phyloP scores from a whole-genome alignment of 2,329 filamentous ascomycete genomes.

The Bipolaris gigantea region DNA sequence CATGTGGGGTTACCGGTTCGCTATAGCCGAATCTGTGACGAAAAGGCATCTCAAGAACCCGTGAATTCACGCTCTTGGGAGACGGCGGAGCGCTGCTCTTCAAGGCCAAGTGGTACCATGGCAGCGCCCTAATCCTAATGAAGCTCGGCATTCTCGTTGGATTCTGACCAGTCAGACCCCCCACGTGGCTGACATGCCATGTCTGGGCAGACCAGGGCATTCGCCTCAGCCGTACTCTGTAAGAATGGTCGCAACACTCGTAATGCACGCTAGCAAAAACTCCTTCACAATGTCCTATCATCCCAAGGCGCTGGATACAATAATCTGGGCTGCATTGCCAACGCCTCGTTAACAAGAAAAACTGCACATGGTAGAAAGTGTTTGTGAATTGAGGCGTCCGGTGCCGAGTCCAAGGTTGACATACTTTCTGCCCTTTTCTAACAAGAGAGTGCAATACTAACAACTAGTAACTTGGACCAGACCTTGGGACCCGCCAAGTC shows the following conservation, averaged over 20 bases:
- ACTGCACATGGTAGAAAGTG: not conserved
- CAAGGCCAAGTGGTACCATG: constrained; percentile 28
- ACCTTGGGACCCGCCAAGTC: not conserved
- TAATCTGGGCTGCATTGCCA: not conserved
- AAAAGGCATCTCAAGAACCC: constrained; percentile 25
- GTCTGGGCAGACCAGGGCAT: constrained; percentile 15
- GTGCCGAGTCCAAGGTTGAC: not conserved
- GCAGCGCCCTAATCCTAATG: constrained; percentile 18
- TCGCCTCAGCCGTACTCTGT: constrained; percentile 3
- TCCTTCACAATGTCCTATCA: not conserved
- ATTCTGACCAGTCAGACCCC: constrained; percentile 25
- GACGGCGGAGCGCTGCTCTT: constrained; percentile 18
- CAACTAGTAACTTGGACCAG: no score
- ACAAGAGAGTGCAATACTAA: no score
- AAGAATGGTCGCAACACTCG: constrained; percentile 9
- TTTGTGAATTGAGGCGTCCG: not conserved
- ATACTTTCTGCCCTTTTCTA: no score
- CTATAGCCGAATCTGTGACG: constrained; percentile 27
- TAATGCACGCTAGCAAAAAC: constrained; percentile 2
- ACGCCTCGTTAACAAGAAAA: not conserved
- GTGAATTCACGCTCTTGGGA: constrained; percentile 21
- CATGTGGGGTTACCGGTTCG: constrained; percentile 25
- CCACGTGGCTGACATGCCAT: constrained; percentile 2
- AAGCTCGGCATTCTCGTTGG: constrained; percentile 19
- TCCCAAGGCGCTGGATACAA: not conserved